Evolutionary conservation across 495 filamentous ascomycete species (phyloP), one percentile per base, ranked within the genome.

Genomic region (Penicillium waksmanii): DNA sequence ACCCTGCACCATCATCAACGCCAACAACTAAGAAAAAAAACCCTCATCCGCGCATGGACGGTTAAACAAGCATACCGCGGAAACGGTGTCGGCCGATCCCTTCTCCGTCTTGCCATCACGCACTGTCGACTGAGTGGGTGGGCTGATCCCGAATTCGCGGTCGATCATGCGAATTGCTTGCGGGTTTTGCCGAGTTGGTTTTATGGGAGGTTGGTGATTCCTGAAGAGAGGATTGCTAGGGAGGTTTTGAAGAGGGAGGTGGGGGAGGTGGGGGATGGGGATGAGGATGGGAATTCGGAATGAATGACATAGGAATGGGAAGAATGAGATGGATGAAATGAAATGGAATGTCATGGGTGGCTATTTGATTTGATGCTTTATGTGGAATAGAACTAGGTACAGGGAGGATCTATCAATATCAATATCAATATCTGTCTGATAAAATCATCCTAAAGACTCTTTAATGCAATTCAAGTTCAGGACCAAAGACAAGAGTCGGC

Each of bases 21-120:
- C 6, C 42, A 17, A 18, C 2, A 43, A 1, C 25, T 5, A 25
- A 9, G 2, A 17, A 6, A 6, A 17, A 17, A 13, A n/a, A 17
- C 63, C 8, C 72, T 89, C 17, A 86, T 94, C 48, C 77, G 87
- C 21, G 91, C 88, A 1, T 93, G 91, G 89, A 90, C 91, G 3
- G 88, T 92, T 0, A 78, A 81, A 67, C 59, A 84, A 58, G 76
- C 71, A 61, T 93, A 90, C 68, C 80, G 92, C 12, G 74, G 82
- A 5, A 78, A 78, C 53, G 91, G 91, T 0, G 72, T 96, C 8
- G 92, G 91, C 86, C 82, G 23, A 73, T 96, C 68, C 72, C 96
- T 44, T 3, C 42, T 44, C n/a, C 42, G 17, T 17, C 42, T 9
- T 60, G 88, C 85, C 3, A 84, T 90, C 1, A 73, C 71, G 56